Evolutionary conservation across 768 basidiomycete genomes (phyloP).

Genomic region (Lentinula lateritia): DNA sequence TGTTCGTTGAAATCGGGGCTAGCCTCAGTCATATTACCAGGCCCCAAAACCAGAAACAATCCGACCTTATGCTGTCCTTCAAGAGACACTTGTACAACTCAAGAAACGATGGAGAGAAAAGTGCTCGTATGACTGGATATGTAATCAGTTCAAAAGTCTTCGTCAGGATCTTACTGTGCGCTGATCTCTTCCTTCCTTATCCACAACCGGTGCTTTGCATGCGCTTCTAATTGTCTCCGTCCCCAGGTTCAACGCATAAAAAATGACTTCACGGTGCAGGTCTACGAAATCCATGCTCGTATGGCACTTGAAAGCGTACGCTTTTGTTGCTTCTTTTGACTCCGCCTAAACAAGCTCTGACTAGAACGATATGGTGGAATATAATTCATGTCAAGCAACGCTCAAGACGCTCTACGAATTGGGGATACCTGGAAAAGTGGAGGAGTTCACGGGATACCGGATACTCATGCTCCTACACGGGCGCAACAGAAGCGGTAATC

Average conservation of each 20-base stretch:
- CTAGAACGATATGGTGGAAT: constrained; percentile 97
- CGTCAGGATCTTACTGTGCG: constrained; percentile 96
- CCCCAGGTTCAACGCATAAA: constrained; percentile 96
- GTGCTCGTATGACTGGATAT: constrained; percentile 79
- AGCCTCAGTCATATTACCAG: constrained; percentile 33
- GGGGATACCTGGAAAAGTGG: constrained; percentile 85
- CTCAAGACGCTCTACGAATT: constrained; percentile 88
- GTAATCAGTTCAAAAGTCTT: constrained; percentile 96
- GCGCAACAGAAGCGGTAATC: constrained; percentile 85
- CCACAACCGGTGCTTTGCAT: constrained; percentile 19
- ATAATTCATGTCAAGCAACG: constrained; percentile 94
- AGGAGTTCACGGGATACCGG: constrained; percentile 96
- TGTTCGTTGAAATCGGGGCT: neutral
- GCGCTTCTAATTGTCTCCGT: constrained; percentile 10
- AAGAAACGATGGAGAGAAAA: constrained; percentile 87
- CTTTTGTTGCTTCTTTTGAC: constrained; percentile 11
- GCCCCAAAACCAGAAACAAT: constrained; percentile 94
- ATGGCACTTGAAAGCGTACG: constrained; percentile 91
- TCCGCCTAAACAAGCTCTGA: constrained; percentile 8
- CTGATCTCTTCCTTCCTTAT: constrained; percentile 14
- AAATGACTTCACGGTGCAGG: constrained; percentile 95
- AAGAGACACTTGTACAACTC: constrained; percentile 79
- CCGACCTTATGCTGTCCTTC: constrained; percentile 79
- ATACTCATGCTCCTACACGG: constrained; percentile 95
- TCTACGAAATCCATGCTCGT: constrained; percentile 97